phyloP scores from a whole-genome alignment of 352 stramenopile genomes.

The Elongisporangium prolatum region DNA sequence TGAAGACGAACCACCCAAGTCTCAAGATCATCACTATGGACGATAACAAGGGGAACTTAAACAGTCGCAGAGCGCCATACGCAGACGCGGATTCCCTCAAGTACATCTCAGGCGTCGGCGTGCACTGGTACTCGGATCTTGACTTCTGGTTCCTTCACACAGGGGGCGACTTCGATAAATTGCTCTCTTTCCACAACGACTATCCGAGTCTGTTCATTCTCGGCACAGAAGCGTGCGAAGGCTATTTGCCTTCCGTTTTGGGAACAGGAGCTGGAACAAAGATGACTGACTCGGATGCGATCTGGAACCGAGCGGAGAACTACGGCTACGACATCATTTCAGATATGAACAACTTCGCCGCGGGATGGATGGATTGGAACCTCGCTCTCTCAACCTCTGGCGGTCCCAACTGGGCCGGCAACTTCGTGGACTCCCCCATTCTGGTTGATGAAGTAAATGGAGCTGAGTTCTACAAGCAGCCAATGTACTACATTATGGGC shows the following conservation, averaged over 20 bases:
- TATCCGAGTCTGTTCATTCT: conserved; percentile 78
- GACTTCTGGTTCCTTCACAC: conserved; percentile 42
- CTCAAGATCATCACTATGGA: conserved; percentile 84
- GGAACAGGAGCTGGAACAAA: conserved; percentile 39
- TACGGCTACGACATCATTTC: conserved; percentile 80
- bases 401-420: conserved; percentile 72
- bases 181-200: conserved; percentile 45
- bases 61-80: conserved; percentile 30
- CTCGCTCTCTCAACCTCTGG: conserved; percentile 48
- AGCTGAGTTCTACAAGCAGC: conserved; percentile 52
- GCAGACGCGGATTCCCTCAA: conserved; percentile 39
- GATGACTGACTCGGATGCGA: conserved; percentile 34
- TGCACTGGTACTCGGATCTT: conserved; percentile 84
- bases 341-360: conserved; percentile 65
- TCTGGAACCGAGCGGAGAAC: conserved; percentile 64
- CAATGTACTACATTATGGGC: conserved; percentile 58
- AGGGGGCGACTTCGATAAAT: conserved; percentile 40
- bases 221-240: conserved; percentile 73
- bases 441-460: conserved; percentile 34
- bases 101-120: conserved; percentile 81
- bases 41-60: conserved; percentile 73
- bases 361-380: conserved; percentile 85
- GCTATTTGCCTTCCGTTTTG: conserved; percentile 42
- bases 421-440: conserved; percentile 60
- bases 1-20: conserved; percentile 60